Evolutionary conservation across 2,329 filamentous ascomycete species (phyloP).

Genomic region (Penicillium aurantiogriseum): DNA sequence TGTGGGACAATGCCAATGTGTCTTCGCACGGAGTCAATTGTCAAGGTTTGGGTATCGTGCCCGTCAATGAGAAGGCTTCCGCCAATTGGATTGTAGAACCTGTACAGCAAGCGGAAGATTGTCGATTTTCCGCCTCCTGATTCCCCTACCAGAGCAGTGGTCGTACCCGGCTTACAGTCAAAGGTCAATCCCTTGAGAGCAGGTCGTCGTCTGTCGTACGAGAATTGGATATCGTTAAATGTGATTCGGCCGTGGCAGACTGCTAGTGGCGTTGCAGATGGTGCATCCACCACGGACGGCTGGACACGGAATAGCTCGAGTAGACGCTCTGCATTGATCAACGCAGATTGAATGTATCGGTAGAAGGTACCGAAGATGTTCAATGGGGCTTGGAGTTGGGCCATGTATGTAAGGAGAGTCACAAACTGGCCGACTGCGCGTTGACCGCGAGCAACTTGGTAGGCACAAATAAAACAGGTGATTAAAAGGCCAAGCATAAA

Average conservation of each 20-base stretch:
- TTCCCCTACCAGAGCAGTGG: slow-evolving; percentile 69
- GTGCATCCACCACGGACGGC: slow-evolving; percentile 54
- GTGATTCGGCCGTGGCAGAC: slow-evolving; percentile 55
- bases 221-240: slow-evolving; percentile 57
- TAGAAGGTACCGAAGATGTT: slow-evolving; percentile 65
- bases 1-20: slow-evolving; percentile 87
- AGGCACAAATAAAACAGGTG: slow-evolving; percentile 67
- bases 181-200: slow-evolving; percentile 58
- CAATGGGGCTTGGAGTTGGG: slow-evolving; percentile 67
- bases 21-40: slow-evolving; percentile 75
- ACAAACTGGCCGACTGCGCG: slow-evolving; percentile 67
- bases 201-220: slow-evolving; percentile 54
- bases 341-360: slow-evolving; percentile 52
- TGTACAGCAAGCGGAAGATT: slow-evolving; percentile 28
- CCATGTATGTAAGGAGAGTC: slow-evolving; percentile 71
- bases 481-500: slow-evolving; percentile 68
- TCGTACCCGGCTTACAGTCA: slow-evolving; percentile 52
- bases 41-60: slow-evolving; percentile 71
- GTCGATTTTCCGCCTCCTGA: slow-evolving; percentile 73
- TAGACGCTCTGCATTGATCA: slow-evolving; percentile 44
- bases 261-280: slow-evolving; percentile 51
- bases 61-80: slow-evolving; percentile 69
- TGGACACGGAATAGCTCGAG: slow-evolving; percentile 58
- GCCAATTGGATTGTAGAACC: slow-evolving; percentile 34
- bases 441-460: slow-evolving; percentile 59